Evolutionary conservation across 2,329 filamentous ascomycete species (phyloP).

Genomic region (Hymenoscyphus linearis): DNA sequence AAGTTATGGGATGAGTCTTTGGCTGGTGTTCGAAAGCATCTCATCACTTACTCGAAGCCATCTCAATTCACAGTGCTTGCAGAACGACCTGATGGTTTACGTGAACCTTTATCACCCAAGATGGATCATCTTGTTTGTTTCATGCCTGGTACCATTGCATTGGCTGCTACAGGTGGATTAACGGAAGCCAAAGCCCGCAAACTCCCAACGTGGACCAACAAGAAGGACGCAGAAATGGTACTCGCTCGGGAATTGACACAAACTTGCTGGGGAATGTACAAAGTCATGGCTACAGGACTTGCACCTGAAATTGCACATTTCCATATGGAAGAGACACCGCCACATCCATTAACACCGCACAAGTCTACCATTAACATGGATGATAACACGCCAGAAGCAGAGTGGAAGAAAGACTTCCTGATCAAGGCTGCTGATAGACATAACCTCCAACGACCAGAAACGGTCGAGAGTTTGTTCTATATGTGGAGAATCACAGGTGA

Average conservation of each 20-base stretch:
- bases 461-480: constrained; percentile 93
- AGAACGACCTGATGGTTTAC: constrained; percentile 73
- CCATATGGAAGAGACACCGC: constrained; percentile 63
- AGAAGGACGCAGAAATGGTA: constrained; percentile 80
- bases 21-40: constrained; percentile 79
- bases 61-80: constrained; percentile 83
- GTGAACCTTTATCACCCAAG: constrained; percentile 66
- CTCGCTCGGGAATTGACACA: constrained; percentile 89
- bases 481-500: constrained; percentile 99
- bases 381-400: constrained; percentile 44
- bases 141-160: constrained; percentile 90
- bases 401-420: constrained; percentile 72
- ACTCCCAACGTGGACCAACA: constrained; percentile 64
- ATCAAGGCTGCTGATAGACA: constrained; percentile 81
- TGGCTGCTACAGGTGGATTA: constrained; percentile 76
- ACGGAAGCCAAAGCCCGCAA: constrained; percentile 71
- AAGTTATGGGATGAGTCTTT: constrained; percentile 92
- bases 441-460: constrained; percentile 93
- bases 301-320: constrained; percentile 95
- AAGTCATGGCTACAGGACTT: constrained; percentile 82
- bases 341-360: constrained; percentile 52
- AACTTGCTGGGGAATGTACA: constrained; percentile 98
- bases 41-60: constrained; percentile 80
- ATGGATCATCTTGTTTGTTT: constrained; percentile 99
- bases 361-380: constrained; percentile 45